Percentiles rank a stretch among this genome's conserved stretches.
Evolutionary conservation across 495 filamentous ascomycete species (phyloP).

Genomic region (Penicillium lagena): DNA sequence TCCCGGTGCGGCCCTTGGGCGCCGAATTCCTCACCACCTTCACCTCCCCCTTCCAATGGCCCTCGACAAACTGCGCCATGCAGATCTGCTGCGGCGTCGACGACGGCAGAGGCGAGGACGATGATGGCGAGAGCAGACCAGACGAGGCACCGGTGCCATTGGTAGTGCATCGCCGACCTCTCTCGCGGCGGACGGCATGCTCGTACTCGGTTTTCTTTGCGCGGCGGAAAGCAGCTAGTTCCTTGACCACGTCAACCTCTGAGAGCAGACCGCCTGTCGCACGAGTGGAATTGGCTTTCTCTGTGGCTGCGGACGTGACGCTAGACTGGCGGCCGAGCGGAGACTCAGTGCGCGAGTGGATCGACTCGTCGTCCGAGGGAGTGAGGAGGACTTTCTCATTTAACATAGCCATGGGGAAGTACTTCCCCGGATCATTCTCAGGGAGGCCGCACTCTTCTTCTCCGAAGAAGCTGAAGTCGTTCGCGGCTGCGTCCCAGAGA

Average conservation of each 20-base stretch:
- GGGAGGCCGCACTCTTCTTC: constrained; percentile 54
- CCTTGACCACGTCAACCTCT: constrained; percentile 40
- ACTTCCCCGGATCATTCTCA: constrained; percentile 32
- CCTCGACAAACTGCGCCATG: constrained; percentile 36
- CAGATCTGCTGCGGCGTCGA: constrained; percentile 16
- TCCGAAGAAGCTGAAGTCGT: constrained; percentile 61
- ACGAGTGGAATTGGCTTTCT: background rate
- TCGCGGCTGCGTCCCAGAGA: constrained; percentile 52
- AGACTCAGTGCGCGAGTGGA: constrained; percentile 9
- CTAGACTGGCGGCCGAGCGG: background rate
- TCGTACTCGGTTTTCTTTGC: constrained; percentile 40
- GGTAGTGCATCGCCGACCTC: constrained; percentile 18
- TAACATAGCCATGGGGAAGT: constrained; percentile 37
- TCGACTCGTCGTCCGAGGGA: constrained; percentile 26
- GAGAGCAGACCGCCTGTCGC: background rate
- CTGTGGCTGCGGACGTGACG: constrained; percentile 1
- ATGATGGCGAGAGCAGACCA: no score
- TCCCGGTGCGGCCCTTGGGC: constrained; percentile 34
- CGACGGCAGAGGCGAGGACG: background rate
- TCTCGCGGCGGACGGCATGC: constrained; percentile 21
- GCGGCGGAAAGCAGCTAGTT: constrained; percentile 42
- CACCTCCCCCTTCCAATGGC: constrained; percentile 50
- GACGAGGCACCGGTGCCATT: constrained; percentile 10
- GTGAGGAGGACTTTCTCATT: constrained; percentile 37
- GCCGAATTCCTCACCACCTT: constrained; percentile 41